phyloP scores from a whole-genome alignment of 2,329 filamentous ascomycete species.

The Onygenales sp. region DNA sequence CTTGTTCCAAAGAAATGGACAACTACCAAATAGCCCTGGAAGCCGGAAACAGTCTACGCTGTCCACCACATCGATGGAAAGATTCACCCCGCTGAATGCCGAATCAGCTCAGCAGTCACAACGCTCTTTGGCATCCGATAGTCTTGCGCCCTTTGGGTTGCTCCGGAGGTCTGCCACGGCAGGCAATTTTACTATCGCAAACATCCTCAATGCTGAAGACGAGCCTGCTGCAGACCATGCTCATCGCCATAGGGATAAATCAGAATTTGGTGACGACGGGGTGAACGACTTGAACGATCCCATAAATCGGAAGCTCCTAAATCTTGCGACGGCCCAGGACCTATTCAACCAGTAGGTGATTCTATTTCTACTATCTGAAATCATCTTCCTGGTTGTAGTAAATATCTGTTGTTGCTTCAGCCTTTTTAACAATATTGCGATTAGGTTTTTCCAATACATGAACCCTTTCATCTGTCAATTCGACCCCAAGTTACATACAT shows the following conservation, averaged over 20 bases:
- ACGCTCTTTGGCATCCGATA: constrained; percentile 7
- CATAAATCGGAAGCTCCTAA: constrained; percentile 18
- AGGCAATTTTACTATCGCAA: constrained; percentile 14
- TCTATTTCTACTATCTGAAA: neutral
- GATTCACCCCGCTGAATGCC: neutral
- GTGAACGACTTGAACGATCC: constrained; percentile 19
- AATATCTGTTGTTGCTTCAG: neutral
- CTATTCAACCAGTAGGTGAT: constrained; percentile 21
- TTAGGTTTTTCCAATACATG: constrained; percentile 29
- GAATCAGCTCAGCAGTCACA: neutral
- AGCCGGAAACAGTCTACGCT: neutral
- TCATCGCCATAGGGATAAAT: neutral
- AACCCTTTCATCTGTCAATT: constrained; percentile 35
- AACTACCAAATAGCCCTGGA: neutral
- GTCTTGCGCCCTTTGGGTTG: constrained; percentile 11
- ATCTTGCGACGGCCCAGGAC: constrained; percentile 17
- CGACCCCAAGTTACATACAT: constrained; percentile 29
- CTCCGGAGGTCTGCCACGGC: constrained; percentile 18
- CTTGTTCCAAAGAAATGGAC: too few species aligned
- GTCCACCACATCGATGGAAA: neutral
- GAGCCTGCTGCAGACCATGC: constrained; percentile 5
- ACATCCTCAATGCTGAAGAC: constrained; percentile 13
- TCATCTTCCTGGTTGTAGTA: neutral
- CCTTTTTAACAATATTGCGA: too few species aligned
- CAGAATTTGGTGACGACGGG: constrained; percentile 1